A percentile compares a stretch with the other conserved stretches of the same genome.
phyloP scores from a whole-genome alignment of 805 yeast species.

The Myxozyma geophila region DNA sequence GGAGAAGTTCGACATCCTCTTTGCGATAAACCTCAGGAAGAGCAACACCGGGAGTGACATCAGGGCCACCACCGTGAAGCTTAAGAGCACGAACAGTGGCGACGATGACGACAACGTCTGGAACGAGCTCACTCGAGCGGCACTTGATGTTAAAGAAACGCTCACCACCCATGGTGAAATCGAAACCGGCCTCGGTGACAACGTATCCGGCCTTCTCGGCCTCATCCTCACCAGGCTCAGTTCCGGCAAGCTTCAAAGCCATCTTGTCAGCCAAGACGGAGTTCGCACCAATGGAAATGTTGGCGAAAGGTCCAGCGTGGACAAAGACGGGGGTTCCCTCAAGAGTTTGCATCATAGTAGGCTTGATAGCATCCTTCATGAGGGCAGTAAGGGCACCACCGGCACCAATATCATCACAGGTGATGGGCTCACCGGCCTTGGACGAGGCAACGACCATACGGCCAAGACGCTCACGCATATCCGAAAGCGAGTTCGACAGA shows the following conservation, averaged over 20 bases:
- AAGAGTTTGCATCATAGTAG: constrained; percentile 94
- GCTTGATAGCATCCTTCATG: constrained; percentile 94
- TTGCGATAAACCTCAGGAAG: constrained; percentile 79
- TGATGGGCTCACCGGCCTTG: constrained; percentile 74
- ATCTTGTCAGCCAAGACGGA: constrained; percentile 91
- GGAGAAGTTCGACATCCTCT: constrained; percentile 79
- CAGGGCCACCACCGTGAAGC: constrained; percentile 96
- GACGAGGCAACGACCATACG: constrained; percentile 86
- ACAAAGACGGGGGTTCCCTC: constrained; percentile 98
- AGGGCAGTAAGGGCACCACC: constrained; percentile 96
- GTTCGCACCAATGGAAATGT: constrained; percentile 95
- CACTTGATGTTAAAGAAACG: constrained; percentile 95
- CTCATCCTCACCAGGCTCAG: constrained; percentile 51
- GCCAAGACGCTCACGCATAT: constrained; percentile 87
- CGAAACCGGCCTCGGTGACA: constrained; percentile 97
- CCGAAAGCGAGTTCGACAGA: constrained; percentile 72
- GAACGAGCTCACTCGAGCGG: constrained; percentile 83
- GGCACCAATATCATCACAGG: constrained; percentile 92
- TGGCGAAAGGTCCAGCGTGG: constrained; percentile 98
- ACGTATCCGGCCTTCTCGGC: constrained; percentile 68
- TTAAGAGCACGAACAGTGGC: constrained; percentile 97
- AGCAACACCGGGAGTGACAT: constrained; percentile 89
- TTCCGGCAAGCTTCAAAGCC: constrained; percentile 87
- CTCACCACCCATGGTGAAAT: constrained; percentile 99
- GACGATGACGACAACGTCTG: constrained; percentile 90